Conservation (phyloP, 176 grass and related monocot genomes). For the Melocanna baccifera region DNA sequence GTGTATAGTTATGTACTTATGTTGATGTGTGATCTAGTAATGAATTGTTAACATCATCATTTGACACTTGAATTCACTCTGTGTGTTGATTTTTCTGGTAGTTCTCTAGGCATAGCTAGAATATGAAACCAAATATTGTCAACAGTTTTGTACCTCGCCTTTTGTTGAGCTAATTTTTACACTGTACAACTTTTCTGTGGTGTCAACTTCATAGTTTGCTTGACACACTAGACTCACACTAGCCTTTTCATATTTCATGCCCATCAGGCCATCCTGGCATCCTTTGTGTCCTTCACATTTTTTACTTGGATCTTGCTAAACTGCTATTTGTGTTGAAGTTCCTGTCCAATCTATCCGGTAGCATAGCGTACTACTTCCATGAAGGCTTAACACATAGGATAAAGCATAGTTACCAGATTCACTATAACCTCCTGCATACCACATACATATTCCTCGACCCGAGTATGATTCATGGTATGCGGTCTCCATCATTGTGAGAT, state of each 20-base stretch:
- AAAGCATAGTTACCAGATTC: not conserved
- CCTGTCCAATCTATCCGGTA: not conserved
- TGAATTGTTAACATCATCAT: not conserved
- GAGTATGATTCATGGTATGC: not conserved
- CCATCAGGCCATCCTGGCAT: no score
- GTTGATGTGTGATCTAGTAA: not conserved
- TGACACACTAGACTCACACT: not conserved
- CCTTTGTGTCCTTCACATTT: not conserved
- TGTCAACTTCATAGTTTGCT: slow-evolving; percentile 8
- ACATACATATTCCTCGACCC: not conserved
- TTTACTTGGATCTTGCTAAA: not conserved
- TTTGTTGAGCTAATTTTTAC: not conserved
- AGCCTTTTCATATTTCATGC: not conserved
- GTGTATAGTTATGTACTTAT: slow-evolving; percentile 35
- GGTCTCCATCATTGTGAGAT: no score
- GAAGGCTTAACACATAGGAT: not conserved
- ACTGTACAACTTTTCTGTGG: not conserved
- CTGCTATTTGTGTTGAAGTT: not conserved
- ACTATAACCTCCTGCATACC: not conserved
- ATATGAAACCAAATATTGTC: slow-evolving; percentile 2
- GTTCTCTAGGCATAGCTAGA: not conserved
- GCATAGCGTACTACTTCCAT: not conserved
- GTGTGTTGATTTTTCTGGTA: not conserved
- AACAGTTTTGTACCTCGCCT: not conserved
- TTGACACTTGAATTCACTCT: not conserved